A percentile compares a stretch with the other conserved stretches of the same genome.
phyloP scores from a whole-genome alignment of 2,329 filamentous ascomycete species.

The Colletotrichum eleusines region DNA sequence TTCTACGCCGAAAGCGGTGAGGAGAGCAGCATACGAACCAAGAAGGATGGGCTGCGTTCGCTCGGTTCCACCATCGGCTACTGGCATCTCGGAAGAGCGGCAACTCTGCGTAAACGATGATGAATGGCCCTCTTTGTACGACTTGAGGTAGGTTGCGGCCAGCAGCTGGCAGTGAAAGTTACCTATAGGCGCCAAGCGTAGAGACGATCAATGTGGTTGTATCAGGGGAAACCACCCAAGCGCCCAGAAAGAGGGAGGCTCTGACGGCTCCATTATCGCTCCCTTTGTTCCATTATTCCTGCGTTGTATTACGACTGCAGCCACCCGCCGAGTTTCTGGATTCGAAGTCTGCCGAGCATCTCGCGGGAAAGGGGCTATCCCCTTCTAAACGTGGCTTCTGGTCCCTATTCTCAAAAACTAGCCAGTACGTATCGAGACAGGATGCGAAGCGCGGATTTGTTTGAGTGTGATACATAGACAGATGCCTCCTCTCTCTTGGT shows the following conservation, averaged over 20 bases:
- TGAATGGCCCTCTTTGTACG: constrained; percentile 5
- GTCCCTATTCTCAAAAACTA: not conserved
- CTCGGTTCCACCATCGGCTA: constrained; percentile 13
- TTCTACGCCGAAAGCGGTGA: constrained; percentile 28
- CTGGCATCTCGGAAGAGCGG: constrained; percentile 24
- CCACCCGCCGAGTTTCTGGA: constrained; percentile 17
- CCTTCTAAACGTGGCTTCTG: not conserved
- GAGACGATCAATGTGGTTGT: not conserved
- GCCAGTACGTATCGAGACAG: not conserved
- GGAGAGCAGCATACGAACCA: not conserved
- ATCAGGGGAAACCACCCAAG: not conserved
- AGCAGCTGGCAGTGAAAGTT: not conserved
- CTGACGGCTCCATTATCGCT: constrained; percentile 5
- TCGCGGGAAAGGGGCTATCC: not conserved
- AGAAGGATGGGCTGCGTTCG: not conserved
- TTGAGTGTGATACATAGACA: constrained; percentile 7
- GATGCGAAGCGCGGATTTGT: not conserved
- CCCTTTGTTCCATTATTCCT: not conserved
- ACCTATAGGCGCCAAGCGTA: not conserved
- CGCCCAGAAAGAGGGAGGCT: not conserved
- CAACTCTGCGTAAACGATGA: constrained; percentile 15
- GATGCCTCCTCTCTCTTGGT: constrained; percentile 10
- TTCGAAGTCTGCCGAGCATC: not conserved
- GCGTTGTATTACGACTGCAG: constrained; percentile 7
- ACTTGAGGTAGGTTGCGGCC: constrained; percentile 7